Conservation (phyloP, 345 rosid species). For the Murraya paniculata region DNA sequence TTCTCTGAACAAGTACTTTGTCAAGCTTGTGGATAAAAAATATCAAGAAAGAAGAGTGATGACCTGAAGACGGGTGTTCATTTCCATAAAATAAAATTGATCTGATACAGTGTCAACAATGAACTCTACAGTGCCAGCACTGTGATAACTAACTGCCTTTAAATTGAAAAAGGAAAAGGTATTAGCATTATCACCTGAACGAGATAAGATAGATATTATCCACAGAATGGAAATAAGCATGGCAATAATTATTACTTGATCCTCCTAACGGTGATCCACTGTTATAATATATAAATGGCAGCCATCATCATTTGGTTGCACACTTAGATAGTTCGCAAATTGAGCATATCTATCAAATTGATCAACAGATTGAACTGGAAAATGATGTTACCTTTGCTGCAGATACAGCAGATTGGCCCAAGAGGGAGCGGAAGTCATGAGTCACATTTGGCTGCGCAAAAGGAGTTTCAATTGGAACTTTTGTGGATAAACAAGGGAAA, state of each 20-base stretch:
- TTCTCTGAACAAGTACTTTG: conserved; percentile 9
- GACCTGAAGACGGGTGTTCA: conserved; percentile 98
- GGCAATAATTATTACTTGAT: background rate
- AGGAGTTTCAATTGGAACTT: conserved; percentile 27
- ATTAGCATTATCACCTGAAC: conserved; percentile 21
- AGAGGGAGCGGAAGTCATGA: conserved; percentile 53
- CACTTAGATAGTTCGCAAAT: background rate
- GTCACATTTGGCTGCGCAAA: conserved; percentile 79
- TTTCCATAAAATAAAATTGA: conserved; percentile 91
- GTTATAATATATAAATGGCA: background rate
- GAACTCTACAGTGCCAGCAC: conserved; percentile 97
- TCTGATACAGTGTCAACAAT: conserved; percentile 77
- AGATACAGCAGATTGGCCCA: conserved; percentile 91
- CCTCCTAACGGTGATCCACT: background rate
- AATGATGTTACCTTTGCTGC: conserved; percentile 71
- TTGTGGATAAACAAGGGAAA: conserved; percentile 19
- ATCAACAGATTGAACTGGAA: conserved; percentile 14
- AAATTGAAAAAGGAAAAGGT: conserved; percentile 27
- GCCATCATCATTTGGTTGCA: background rate
- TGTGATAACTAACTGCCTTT: conserved; percentile 94
- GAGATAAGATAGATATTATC: background rate
- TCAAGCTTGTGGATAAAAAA: conserved; percentile 7
- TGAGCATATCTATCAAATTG: background rate
- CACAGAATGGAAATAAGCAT: background rate
- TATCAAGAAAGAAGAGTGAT: conserved; percentile 10